Percentiles rank a stretch among this genome's conserved stretches.
Evolutionary conservation across 805 yeast genomes (phyloP).

Genomic region (Candida koratica): DNA sequence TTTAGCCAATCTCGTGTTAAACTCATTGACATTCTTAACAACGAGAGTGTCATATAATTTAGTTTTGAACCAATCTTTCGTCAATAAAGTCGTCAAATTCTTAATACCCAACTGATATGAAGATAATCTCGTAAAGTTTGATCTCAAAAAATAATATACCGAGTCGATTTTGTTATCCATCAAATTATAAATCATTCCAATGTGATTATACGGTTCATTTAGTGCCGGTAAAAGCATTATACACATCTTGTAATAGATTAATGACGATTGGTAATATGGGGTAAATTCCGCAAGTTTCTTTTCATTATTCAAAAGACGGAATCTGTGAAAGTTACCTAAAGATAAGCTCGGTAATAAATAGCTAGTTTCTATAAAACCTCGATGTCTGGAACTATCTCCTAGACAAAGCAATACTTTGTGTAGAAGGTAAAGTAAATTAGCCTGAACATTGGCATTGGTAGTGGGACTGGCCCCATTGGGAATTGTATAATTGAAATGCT

Average conservation of each 20-base stretch:
- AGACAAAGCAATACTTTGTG: constrained; percentile 50
- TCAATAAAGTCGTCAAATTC: constrained; percentile 40
- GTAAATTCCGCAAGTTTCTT: constrained; percentile 38
- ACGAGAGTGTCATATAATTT: constrained; percentile 21
- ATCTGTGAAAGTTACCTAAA: constrained; percentile 25
- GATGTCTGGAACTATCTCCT: constrained; percentile 58
- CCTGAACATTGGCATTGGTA: constrained; percentile 20
- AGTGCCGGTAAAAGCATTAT: constrained; percentile 59
- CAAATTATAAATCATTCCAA: constrained; percentile 45
- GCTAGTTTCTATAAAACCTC: constrained; percentile 45
- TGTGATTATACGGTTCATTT: constrained; percentile 62
- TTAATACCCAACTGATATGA: constrained; percentile 43
- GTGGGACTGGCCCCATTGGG: constrained; percentile 14
- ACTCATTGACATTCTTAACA: constrained; percentile 7
- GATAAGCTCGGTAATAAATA: constrained; percentile 37
- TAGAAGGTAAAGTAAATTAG: constrained; percentile 38
- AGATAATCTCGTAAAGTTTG: constrained; percentile 50
- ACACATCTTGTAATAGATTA: constrained; percentile 45
- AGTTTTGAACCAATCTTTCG: constrained; percentile 33
- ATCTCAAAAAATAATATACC: constrained; percentile 51
- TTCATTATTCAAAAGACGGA: constrained; percentile 25
- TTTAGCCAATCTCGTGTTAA: constrained; percentile 4
- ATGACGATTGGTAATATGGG: constrained; percentile 24
- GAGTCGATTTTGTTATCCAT: constrained; percentile 45
- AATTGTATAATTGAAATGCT: constrained; percentile 24